These are phyloP conservation scores for Wallacemonas collosoma DNA, from an alignment of 208 protist genomes.

Conservation along the genomic window DNA sequence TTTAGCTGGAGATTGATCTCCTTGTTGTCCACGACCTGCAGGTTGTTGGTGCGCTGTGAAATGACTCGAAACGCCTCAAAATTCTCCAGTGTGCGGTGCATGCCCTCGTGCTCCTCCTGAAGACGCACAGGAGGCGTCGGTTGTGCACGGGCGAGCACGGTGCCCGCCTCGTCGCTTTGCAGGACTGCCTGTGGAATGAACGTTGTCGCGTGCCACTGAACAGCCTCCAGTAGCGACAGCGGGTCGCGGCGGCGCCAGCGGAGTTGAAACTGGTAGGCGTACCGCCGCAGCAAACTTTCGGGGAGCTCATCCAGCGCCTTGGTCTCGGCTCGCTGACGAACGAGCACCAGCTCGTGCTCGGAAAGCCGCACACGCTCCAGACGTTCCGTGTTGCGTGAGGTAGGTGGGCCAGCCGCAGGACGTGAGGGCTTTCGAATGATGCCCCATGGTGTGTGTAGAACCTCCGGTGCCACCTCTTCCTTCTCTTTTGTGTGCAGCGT, in stretches of 20 bases:
- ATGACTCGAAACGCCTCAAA: slow-evolving; percentile 89
- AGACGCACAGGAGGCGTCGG: slow-evolving; percentile 75
- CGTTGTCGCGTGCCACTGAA: slow-evolving; percentile 84
- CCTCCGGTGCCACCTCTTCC: slow-evolving; percentile 49
- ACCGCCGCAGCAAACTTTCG: slow-evolving; percentile 79
- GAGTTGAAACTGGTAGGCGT: slow-evolving; percentile 85
- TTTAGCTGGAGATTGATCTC: slow-evolving; percentile 89
- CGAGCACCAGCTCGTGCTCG: slow-evolving; percentile 63
- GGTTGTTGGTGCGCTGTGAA: slow-evolving; percentile 86
- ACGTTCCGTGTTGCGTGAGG: slow-evolving; percentile 42
- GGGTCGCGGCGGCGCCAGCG: slow-evolving; percentile 70
- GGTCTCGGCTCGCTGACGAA: slow-evolving; percentile 53
- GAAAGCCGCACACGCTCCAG: slow-evolving; percentile 68
- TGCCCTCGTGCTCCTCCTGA: slow-evolving; percentile 75
- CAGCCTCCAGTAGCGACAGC: slow-evolving; percentile 71
- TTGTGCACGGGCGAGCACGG: slow-evolving; percentile 9
- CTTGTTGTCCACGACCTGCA: slow-evolving; percentile 89
- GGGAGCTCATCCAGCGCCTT: slow-evolving; percentile 86
- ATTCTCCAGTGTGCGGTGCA: slow-evolving; percentile 83
- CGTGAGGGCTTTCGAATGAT: slow-evolving; percentile 69
- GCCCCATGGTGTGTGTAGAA: slow-evolving; percentile 87
- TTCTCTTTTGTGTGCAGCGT: slow-evolving; percentile 51
- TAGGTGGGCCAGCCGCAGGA: slow-evolving; percentile 12
- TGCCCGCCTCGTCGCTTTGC: slow-evolving; percentile 1
- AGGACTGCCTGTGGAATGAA: slow-evolving; percentile 46